Percentiles rank a stretch among this genome's conserved stretches.
Conservation (phyloP, 805 yeast genomes). For the Candida germanica region DNA sequence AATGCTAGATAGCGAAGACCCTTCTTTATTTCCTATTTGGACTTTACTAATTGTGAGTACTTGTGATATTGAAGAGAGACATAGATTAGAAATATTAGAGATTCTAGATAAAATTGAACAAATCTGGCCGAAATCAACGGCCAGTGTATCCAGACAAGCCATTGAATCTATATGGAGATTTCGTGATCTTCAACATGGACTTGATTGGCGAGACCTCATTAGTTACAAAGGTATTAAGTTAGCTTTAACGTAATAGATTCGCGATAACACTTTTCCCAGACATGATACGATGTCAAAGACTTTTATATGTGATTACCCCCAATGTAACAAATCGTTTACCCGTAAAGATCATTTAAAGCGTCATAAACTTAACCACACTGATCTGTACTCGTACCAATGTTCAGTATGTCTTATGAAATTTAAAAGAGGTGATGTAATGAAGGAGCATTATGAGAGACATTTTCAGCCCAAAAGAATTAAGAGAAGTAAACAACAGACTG, state of each 20-base stretch:
- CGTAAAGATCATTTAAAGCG: conserved; percentile 26
- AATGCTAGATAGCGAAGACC: not conserved
- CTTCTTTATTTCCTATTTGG: conserved; percentile 26
- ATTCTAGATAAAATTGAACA: conserved; percentile 16
- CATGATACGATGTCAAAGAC: not conserved
- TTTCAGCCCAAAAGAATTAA: conserved; percentile 4
- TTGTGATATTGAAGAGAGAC: conserved; percentile 15
- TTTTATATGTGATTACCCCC: conserved; percentile 17
- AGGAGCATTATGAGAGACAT: conserved; percentile 8
- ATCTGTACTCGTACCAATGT: conserved; percentile 5
- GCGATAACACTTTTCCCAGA: not conserved
- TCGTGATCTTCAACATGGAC: conserved; percentile 16
- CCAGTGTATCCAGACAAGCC: conserved; percentile 17
- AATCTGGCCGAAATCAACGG: conserved; percentile 25
- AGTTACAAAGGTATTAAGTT: conserved; percentile 16
- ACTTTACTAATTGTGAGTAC: conserved; percentile 21
- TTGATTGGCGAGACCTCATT: conserved; percentile 27
- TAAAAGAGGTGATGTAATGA: conserved; percentile 8
- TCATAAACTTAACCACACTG: conserved; percentile 7
- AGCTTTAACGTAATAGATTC: not conserved
- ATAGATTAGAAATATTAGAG: conserved; percentile 15
- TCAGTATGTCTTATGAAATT: conserved; percentile 5
- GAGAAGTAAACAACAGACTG: not conserved
- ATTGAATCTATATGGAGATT: conserved; percentile 26
- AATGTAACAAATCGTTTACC: conserved; percentile 21